Evolutionary conservation across 2,329 filamentous ascomycete genomes (phyloP), one percentile per base, ranked within the genome.

Genomic region (Sporothrix variecibatus): DNA sequence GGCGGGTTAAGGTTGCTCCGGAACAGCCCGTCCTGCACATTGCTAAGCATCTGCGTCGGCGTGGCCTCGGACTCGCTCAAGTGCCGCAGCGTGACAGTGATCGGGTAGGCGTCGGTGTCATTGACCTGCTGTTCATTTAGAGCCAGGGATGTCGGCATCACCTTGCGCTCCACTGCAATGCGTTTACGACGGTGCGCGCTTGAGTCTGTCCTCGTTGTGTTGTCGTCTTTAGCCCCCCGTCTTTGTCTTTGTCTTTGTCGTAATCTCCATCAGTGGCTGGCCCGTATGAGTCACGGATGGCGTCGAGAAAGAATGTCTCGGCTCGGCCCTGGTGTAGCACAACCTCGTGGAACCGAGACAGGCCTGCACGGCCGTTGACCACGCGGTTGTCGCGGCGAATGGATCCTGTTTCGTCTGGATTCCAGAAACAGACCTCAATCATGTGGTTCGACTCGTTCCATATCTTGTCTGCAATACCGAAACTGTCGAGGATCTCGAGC

Each of bases 401-500:
- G 0, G 82, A 79, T 0, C 90, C 90, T 49, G 89, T 82, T 43
- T 85, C 80, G 73, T 89, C 88, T 0, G 91, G 91, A 75, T 92
- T 92, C 89, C 87, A 89, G 72, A 88, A 84, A 34, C 83, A 80
- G 73, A 91, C 88, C 83, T 92, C 91, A 34, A 92, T 84, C 83
- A 93, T 88, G 78, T 90, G 90, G 79, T 92, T 92, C 12, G 88
- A 86, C 77, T 93, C 91, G 67, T 89, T 90, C 87, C 89, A 90
- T 0, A 86, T 87, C 2, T 87, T 83, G 75, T 93, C 87, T 2
- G 85, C 89, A 74, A 94, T 88, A 0, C 89, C 91, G 77, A 94
- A 92, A 69, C 88, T 90, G 77, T 94, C 90, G 73, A 94, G 88
- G n/a, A 94, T 92, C 80, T 94, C 91, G 2, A 93, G 83, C 0